Conservation (phyloP, 2,329 filamentous ascomycete genomes). For the Biscogniauxia marginata region DNA sequence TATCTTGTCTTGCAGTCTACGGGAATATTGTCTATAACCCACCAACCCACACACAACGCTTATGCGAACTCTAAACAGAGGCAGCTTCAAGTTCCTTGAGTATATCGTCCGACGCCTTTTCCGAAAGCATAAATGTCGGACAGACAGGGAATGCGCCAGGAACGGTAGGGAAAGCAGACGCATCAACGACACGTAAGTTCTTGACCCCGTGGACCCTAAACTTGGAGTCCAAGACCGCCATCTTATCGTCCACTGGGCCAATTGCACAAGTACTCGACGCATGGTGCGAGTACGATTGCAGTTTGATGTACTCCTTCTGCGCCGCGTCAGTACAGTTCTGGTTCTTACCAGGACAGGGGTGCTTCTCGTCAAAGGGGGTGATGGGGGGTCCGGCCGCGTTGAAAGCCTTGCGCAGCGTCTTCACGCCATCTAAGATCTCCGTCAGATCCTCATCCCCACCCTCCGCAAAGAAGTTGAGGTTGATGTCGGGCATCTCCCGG, state of each 20-base stretch:
- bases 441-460: conserved; percentile 43
- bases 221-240: conserved; percentile 53
- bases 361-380: conserved; percentile 28
- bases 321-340: conserved; percentile 38
- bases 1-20: no score
- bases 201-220: conserved; percentile 54
- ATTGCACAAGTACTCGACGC: conserved; percentile 54
- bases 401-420: conserved; percentile 26
- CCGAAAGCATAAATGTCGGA: conserved; percentile 55
- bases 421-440: conserved; percentile 41
- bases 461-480: conserved; percentile 56
- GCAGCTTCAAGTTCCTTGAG: conserved; percentile 10
- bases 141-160: conserved; percentile 45
- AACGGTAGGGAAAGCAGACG: conserved; percentile 49
- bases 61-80: neutral
- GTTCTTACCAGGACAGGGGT: conserved; percentile 28
- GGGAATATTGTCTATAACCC: no score
- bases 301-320: conserved; percentile 31
- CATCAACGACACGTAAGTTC: conserved; percentile 57
- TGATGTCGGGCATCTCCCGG: conserved; percentile 60
- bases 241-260: conserved; percentile 48
- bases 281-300: conserved; percentile 55
- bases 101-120: conserved; percentile 60
- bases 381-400: conserved; percentile 21
- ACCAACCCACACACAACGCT: no score